Percentiles rank a stretch among this genome's conserved stretches.
Conservation (phyloP, 495 filamentous ascomycete genomes). For the Halenospora varia region DNA sequence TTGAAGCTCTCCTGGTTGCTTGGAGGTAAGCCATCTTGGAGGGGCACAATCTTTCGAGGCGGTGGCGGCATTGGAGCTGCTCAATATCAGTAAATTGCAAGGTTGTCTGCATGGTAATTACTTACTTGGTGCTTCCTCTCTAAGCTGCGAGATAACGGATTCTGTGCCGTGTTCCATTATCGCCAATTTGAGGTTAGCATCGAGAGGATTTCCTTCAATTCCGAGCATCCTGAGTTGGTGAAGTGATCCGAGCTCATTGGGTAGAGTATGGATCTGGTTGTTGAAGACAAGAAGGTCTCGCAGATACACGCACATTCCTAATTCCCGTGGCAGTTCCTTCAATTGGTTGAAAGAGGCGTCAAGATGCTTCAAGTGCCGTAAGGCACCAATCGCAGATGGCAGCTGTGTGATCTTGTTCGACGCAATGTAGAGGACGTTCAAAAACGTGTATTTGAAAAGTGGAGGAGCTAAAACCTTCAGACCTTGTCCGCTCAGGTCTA, state of each 20-base stretch:
- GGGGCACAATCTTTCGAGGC: conserved; percentile 37
- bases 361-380: conserved; percentile 73
- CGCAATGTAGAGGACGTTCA: conserved; percentile 85
- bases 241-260: conserved; percentile 81
- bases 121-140: conserved; percentile 79
- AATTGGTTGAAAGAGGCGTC: conserved; percentile 88
- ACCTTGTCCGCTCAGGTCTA: conserved; percentile 93
- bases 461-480: conserved; percentile 71
- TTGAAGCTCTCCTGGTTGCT: conserved; percentile 55
- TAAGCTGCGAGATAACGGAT: conserved; percentile 73
- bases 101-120: conserved; percentile 10
- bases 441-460: conserved; percentile 80
- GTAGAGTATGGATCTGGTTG: conserved; percentile 78
- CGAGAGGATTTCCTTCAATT: conserved; percentile 85
- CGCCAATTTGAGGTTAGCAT: conserved; percentile 65
- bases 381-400: conserved; percentile 70
- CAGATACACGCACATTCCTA: conserved; percentile 92
- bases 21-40: conserved; percentile 46
- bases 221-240: conserved; percentile 84
- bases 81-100: conserved; percentile 21
- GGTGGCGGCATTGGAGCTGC: conserved; percentile 66
- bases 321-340: conserved; percentile 77
- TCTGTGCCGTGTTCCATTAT: conserved; percentile 84
- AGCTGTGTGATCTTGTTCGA: conserved; percentile 80
- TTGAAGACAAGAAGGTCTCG: conserved; percentile 79